Evolutionary conservation across 305 asterid species (phyloP).

Genomic region (Striga hermonthica): DNA sequence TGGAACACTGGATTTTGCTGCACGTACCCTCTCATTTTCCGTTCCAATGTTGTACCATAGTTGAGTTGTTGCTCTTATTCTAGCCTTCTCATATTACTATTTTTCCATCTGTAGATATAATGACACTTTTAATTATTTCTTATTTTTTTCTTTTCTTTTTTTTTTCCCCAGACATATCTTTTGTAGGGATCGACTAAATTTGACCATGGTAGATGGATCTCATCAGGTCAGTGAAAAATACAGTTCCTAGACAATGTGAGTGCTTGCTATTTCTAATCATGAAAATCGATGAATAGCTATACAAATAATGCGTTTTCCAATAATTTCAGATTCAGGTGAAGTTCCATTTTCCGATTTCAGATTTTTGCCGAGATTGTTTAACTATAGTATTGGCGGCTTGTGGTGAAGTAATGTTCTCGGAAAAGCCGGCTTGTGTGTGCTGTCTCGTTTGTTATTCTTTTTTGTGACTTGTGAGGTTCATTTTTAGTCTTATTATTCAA

Average conservation of each 20-base stretch:
- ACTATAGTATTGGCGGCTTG: not conserved
- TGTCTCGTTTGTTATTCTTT: not conserved
- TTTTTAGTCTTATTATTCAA: too few species aligned
- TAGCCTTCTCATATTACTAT: slow-evolving; percentile 9
- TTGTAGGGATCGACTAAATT: slow-evolving; percentile 8
- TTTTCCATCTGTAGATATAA: slow-evolving; percentile 6
- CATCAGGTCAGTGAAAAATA: slow-evolving; percentile 16
- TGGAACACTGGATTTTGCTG: slow-evolving; percentile 97
- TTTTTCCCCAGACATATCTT: not conserved
- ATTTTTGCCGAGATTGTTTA: slow-evolving; percentile 14
- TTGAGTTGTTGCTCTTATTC: slow-evolving; percentile 39
- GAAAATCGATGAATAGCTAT: not conserved
- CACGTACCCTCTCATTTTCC: slow-evolving; percentile 88
- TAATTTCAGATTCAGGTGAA: not conserved
- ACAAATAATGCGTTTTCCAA: not conserved
- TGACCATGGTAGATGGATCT: slow-evolving; percentile 13
- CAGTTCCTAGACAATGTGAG: not conserved
- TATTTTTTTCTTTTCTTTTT: not conserved
- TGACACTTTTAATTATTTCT: not conserved
- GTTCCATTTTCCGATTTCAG: slow-evolving; percentile 9
- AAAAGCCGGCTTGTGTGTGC: not conserved
- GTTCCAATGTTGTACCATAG: slow-evolving; percentile 49
- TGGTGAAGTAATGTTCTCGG: slow-evolving; percentile 4
- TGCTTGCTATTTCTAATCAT: not conserved
- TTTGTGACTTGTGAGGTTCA: too few species aligned